Conservation (phyloP, 331 rosid genomes). For the Saraca asoca region DNA sequence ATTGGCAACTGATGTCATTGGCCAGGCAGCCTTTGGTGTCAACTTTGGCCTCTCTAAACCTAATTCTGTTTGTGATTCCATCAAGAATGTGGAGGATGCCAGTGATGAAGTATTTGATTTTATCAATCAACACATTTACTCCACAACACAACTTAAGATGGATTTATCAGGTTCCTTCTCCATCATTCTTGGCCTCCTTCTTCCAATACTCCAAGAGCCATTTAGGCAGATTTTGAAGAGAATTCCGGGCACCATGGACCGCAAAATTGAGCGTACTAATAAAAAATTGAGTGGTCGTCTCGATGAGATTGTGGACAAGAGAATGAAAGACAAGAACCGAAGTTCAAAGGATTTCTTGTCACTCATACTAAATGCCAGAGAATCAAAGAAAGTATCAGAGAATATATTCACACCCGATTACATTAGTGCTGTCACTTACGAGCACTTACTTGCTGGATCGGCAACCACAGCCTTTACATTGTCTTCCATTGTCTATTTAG, state of each 20-base stretch:
- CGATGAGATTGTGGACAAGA: slow-evolving; percentile 63
- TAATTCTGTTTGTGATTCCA: slow-evolving; percentile 41
- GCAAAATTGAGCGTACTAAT: slow-evolving; percentile 76
- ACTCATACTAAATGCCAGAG: slow-evolving; percentile 70
- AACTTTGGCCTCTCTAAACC: slow-evolving; percentile 73
- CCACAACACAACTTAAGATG: slow-evolving; percentile 90
- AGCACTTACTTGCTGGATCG: slow-evolving; percentile 91
- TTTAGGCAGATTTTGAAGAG: slow-evolving; percentile 79
- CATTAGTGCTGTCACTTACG: slow-evolving; percentile 80
- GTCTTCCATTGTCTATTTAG: slow-evolving; percentile 78
- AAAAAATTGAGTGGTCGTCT: slow-evolving; percentile 61
- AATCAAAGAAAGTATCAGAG: slow-evolving; percentile 52
- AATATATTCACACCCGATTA: slow-evolving; percentile 68
- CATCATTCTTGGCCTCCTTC: slow-evolving; percentile 77
- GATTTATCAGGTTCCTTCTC: slow-evolving; percentile 91
- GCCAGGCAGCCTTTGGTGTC: slow-evolving; percentile 96
- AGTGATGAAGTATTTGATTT: slow-evolving; percentile 68
- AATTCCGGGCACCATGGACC: slow-evolving; percentile 86
- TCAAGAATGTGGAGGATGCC: slow-evolving; percentile 18
- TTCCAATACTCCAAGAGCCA: slow-evolving; percentile 83
- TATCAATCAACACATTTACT: slow-evolving; percentile 79
- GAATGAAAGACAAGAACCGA: slow-evolving; percentile 50
- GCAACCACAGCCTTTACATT: slow-evolving; percentile 83
- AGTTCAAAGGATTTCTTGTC: slow-evolving; percentile 84
- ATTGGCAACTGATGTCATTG: slow-evolving; percentile 81